A percentile compares a stretch with the other conserved stretches of the same genome.
Conservation (phyloP, 306 rosid species). For the Bauhinia variegata region DNA sequence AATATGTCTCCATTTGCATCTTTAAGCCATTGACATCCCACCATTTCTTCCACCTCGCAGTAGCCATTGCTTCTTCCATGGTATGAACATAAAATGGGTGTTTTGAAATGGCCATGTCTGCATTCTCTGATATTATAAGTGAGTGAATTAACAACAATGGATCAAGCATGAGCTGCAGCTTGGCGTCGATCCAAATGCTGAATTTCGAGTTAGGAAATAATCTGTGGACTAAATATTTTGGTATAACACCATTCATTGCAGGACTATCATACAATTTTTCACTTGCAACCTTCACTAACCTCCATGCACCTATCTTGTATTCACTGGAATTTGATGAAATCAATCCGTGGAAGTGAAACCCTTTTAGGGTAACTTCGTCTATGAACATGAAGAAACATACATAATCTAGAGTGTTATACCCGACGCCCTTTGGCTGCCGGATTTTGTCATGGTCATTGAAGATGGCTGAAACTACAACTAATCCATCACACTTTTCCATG, state of each 20-base stretch:
- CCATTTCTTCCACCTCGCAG: conserved; percentile 97
- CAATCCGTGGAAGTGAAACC: conserved; percentile 57
- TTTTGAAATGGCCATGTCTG: conserved; percentile 84
- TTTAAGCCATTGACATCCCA: conserved; percentile 75
- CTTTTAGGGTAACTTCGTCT: conserved; percentile 67
- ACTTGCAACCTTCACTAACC: conserved; percentile 62
- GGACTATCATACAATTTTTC: conserved; percentile 65
- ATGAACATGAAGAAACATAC: conserved; percentile 81
- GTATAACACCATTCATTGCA: conserved; percentile 91
- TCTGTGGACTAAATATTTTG: conserved; percentile 82
- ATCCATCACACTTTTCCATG: conserved; percentile 72
- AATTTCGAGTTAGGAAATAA: conserved; percentile 76
- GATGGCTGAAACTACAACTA: conserved; percentile 91
- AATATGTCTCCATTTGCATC: conserved; percentile 88
- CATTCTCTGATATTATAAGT: conserved; percentile 63
- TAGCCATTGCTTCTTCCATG: conserved; percentile 95
- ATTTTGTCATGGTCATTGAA: conserved; percentile 94
- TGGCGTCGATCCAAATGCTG: conserved; percentile 94
- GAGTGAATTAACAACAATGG: conserved; percentile 84
- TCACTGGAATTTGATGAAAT: conserved; percentile 44
- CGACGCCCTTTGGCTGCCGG: conserved; percentile 84
- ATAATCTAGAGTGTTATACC: conserved; percentile 56
- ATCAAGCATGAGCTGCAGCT: conserved; percentile 81
- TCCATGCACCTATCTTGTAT: conserved; percentile 73
- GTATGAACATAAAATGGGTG: conserved; percentile 78